Evolutionary conservation across 2,329 filamentous ascomycete species (phyloP).

Genomic region (Ceratocystis papillata): DNA sequence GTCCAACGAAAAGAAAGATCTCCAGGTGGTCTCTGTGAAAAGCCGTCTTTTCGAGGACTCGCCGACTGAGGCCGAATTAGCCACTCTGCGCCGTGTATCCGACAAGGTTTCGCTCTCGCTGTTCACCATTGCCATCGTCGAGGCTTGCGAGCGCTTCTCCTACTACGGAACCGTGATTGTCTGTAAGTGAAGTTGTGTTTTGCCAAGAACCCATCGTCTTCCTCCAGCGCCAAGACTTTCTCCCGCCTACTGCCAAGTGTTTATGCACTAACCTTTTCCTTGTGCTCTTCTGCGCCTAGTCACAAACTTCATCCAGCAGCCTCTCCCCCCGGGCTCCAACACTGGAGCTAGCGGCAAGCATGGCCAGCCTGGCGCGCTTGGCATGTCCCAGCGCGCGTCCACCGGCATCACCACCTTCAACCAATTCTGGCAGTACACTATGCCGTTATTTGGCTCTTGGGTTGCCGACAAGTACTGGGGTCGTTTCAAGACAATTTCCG

Average conservation of each 20-base stretch:
- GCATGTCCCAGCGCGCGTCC: slow-evolving; percentile 45
- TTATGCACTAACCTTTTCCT: neutral
- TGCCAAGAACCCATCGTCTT: neutral
- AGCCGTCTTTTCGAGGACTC: slow-evolving; percentile 27
- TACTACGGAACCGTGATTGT: slow-evolving; percentile 59
- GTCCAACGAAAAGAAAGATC: slow-evolving; percentile 30
- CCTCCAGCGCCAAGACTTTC: neutral
- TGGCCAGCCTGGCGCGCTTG: slow-evolving; percentile 44
- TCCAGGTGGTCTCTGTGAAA: slow-evolving; percentile 27
- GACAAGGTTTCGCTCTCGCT: slow-evolving; percentile 49
- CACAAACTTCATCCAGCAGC: slow-evolving; percentile 54
- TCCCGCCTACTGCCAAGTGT: neutral
- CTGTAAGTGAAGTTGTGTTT: slow-evolving; percentile 40
- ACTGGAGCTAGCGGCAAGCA: slow-evolving; percentile 39
- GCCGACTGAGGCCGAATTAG: slow-evolving; percentile 43
- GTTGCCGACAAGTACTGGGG: slow-evolving; percentile 50
- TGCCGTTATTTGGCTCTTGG: slow-evolving; percentile 46
- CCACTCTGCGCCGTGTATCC: slow-evolving; percentile 43
- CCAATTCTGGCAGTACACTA: slow-evolving; percentile 50
- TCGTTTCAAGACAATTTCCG: slow-evolving; percentile 57
- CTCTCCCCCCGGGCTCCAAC: slow-evolving; percentile 43
- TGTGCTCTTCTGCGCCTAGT: slow-evolving; percentile 27
- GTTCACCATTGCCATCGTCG: slow-evolving; percentile 55
- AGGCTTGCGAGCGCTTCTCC: slow-evolving; percentile 61
- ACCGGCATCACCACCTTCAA: slow-evolving; percentile 40